Base-by-base conservation (phyloP, 306 rosid species). In the Hylodesmum podocarpum region DNA sequence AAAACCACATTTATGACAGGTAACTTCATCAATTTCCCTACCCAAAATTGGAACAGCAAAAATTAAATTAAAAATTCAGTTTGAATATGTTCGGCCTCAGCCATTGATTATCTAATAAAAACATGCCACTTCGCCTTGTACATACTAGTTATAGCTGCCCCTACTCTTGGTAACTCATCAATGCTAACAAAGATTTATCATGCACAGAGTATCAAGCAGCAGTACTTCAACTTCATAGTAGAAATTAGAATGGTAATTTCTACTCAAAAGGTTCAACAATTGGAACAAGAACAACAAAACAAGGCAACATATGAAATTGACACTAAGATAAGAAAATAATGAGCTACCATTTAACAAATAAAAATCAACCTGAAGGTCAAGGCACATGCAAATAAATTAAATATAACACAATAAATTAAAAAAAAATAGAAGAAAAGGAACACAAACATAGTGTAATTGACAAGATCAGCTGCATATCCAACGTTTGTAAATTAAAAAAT, bases 21-120 rank as follows among this genome's bases (percentile, higher is more conserved):
- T 29, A 49, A 70, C 44, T 55, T 25, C 46, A 7, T 40, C 19
- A 16, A 53, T 33, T 59, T 9, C n/a, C 59, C 59, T 29, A 13
- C 8, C 19, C 13, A 59, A 54, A 73, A 73, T 28, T 18, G 40
- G 34, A 73, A 59, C 15, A 16, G 14, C 43, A 58, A 29, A 72
- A 6, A 16, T 7, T 11, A 1, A 39, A 59, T 25, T 16, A 31
- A n/a, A 28, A 51, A 59, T 21, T 43, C 16, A 19, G 33, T 22
- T 36, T 22, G 39, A 53, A 13, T 27, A 43, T 58, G 43, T 19
- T 73, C 13, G 21, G 18, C 28, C 36, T 2, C 6, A 3, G 11
- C 41, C 18, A 72, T 58, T 71, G 33, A 29, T 72, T 41, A 16
- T 41, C 51, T 27, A 27, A 73, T 73, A 57, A 57, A 19, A 57